Base-by-base conservation (phyloP, 2,329 filamentous ascomycete species). In the Ascochyta lentis region DNA sequence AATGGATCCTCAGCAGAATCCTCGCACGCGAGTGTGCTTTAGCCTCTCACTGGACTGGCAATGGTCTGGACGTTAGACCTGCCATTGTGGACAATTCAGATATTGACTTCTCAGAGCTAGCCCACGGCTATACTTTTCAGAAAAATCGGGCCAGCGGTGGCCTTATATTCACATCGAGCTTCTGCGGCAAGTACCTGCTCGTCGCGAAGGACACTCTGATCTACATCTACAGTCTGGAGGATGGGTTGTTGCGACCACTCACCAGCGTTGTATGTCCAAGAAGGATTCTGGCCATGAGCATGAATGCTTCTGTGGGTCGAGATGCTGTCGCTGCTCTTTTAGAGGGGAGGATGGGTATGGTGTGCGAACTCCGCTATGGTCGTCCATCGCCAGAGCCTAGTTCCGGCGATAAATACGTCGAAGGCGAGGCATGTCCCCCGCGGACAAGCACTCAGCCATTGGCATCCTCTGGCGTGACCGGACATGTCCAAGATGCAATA, bases 241-340 rank as follows among this genome's bases (percentile, higher is more conserved):
- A 69, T 59, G 68, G 63, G 6, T 64, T 70, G 56, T 61, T 83
- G 50, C 59, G 74, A 39, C 81, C 81, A 2, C 69, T 86, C 15
- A 79, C 84, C 1, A 82, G 76, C 37, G 79, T 89, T 10, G 67
- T 80, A 13, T 89, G 86, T 62, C 85, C 84, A 12, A 76, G 79
- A 15, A 76, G 80, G 40, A 82, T 89, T 2, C 68, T 89, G 6
- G 80, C 82, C 3, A 83, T 85, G 63, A 84, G 84, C 58, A 87
- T 89, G 80, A 85, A 89, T 67, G 84, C 84, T 0, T 86, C 82
- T 4, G 80, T 78, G 2, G 76, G 81, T 8, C 78, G 80, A 39
- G 79, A 84, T 61, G 79, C 84, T 6, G 76, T 89, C 47, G 86
- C 85, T 15, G 80, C 84, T 27, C 74, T 89, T 8, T 76, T 89